These are phyloP conservation scores for Leavenworthia alabamica DNA, from an alignment of 345 rosid species.

Conservation along the genomic window DNA sequence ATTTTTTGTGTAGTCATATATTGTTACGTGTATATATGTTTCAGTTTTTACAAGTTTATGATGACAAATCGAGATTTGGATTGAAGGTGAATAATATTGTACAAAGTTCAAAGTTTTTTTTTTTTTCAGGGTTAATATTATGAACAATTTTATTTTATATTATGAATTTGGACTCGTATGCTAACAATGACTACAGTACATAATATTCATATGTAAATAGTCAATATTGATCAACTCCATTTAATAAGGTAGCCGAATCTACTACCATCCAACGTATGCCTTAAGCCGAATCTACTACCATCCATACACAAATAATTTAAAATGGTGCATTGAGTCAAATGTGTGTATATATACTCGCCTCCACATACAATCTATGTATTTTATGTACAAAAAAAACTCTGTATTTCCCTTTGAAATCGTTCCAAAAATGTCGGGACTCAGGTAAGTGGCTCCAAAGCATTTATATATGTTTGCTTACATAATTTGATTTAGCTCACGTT, in stretches of 20 bases:
- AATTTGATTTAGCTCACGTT: background rate
- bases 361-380: too few species aligned
- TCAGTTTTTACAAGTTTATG: background rate
- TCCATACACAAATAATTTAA: too few species aligned
- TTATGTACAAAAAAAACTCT: too few species aligned
- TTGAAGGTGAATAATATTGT: background rate
- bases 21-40: background rate
- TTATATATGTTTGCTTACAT: background rate
- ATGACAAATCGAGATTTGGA: background rate
- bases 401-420: background rate
- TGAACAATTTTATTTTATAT: too few species aligned
- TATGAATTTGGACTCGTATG: background rate
- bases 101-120: background rate
- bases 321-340: too few species aligned
- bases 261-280: too few species aligned
- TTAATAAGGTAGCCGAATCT: too few species aligned
- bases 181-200: background rate
- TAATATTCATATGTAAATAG: too few species aligned
- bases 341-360: too few species aligned
- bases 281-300: too few species aligned
- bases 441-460: background rate
- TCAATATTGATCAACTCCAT: too few species aligned
- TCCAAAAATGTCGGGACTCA: background rate
- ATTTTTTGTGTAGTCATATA: background rate
- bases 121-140: too few species aligned